phyloP scores from a whole-genome alignment of 208 protist species.

The Naegleria lovaniensis region DNA sequence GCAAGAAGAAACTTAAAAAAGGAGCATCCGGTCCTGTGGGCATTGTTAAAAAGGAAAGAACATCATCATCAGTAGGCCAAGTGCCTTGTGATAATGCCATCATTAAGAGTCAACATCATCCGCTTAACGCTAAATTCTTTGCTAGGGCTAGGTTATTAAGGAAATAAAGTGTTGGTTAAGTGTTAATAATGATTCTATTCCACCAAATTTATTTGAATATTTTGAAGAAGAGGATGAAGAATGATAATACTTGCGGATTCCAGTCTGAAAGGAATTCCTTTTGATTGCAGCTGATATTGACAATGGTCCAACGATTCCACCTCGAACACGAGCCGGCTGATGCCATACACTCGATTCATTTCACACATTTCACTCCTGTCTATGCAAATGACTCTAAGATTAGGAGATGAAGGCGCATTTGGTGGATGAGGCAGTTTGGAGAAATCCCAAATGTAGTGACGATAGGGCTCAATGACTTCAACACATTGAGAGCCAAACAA shows the following conservation, averaged over 20 bases:
- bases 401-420: not conserved
- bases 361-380: not conserved
- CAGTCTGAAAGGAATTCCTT: not conserved
- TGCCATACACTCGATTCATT: not conserved
- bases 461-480: not conserved
- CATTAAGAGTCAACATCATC: not conserved
- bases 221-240: not conserved
- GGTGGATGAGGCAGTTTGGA: not conserved
- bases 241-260: not conserved
- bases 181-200: not conserved
- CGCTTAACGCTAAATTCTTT: not conserved
- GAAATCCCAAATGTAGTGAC: not conserved
- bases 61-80: not conserved
- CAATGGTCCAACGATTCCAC: not conserved
- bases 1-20: not conserved
- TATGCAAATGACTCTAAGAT: not conserved
- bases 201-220: conserved; percentile 7
- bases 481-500: not conserved
- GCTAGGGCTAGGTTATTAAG: not conserved
- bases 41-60: not conserved
- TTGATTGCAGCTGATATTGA: not conserved
- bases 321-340: not conserved
- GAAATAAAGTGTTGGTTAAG: not conserved
- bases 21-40: not conserved
- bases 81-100: not conserved